Evolutionary conservation across 1,284 basidiomycete genomes (phyloP), one percentile per base, ranked within the genome.

Genomic region (Pascua sp.): DNA sequence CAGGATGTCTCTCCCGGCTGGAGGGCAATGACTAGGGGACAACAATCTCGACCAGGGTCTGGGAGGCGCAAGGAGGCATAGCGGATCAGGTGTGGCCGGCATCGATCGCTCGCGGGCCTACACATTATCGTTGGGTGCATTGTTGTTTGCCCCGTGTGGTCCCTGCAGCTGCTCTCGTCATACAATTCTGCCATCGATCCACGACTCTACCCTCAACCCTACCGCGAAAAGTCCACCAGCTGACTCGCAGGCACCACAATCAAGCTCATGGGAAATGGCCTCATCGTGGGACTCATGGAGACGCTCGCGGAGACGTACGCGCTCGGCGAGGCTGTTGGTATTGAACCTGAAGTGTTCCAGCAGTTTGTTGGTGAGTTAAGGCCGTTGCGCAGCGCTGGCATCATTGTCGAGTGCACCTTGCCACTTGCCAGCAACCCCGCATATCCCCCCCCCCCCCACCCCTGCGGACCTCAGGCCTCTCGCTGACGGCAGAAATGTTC

Each of bases 241-340:
- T 60, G 17, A 60, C 55, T 11, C 13, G 11, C 57, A 71, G 73
- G 64, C 24, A 64, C 67, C 8, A 58, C 68, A 12, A 53, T 74
- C 53, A 74, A 74, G 62, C 63, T 72, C 13, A 65, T 72, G 55
- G 73, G 71, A 18, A 76, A 76, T 54, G 65, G 62, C 38, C 54
- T 69, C 24, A 59, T 73, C 40, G 58, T 74, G 17, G 70, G 67
- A n/a, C 63, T 65, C 45, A 69, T 76, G 51, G 66, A 76, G 63
- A 60, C 73, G 10, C 62, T 74, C 41, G 58, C 62, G 16, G 73
- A 76, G 60, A 61, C 65, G 8, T 73, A 70, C 51, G 64, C 73
- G 11, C 59, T 76, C 37, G 66, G 60, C 37, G 70, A 73, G 47
- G 60, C 63, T 4, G 63, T 68, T 16, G 70, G 60, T 12, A 63